Evolutionary conservation across 140 eudicot species (phyloP), one percentile per base, ranked within the genome.

Genomic region (Erigeron philadelphicus): DNA sequence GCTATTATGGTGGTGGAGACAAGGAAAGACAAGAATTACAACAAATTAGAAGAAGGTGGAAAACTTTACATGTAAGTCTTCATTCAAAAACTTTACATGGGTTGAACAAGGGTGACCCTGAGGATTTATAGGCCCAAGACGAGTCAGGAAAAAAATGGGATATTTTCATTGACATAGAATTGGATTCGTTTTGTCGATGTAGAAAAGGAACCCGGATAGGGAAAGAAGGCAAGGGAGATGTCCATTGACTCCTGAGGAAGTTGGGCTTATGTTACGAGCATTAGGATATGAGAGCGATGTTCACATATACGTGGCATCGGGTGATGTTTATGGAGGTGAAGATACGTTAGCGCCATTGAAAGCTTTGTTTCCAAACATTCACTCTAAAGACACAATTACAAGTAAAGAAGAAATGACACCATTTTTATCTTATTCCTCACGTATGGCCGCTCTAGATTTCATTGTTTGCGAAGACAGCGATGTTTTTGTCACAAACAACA

Each of bases 181-280:
- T 12, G 17, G 62, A 11, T 19, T 4, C 5, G 2, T 21, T 1
- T 19, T 8, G 6, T 3, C 5, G 60, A 25, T 71, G 74, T 82
- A 88, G 94, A 76, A 69, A 76, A 78, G 74, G 66, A 75, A 85
- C 67, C 89, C 95, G 12, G 91, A 85, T 23, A 81, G 80, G 81
- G 89, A 84, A 71, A 54, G 96, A 11, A 76, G 96, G 84, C 89
- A 88, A 17, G 96, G 96, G n/a, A 85, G 81, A 75, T 88, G 96
- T 68, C 96, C 90, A 5, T 74, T 88, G 23, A 85, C 87, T 63
- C 96, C 96, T 9, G 93, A 88, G 62, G 96, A 88, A 81, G 90
- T 86, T n/a, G 96, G 96, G 58, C 87, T 88, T 23, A 88, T 88
- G 93, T 68, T 88, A 66, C 75, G 96, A 56, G 96, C 90, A 10